Evolutionary conservation across 371 early-diverging fungal species (phyloP).

Genomic region (Haplosporangium sp.): DNA sequence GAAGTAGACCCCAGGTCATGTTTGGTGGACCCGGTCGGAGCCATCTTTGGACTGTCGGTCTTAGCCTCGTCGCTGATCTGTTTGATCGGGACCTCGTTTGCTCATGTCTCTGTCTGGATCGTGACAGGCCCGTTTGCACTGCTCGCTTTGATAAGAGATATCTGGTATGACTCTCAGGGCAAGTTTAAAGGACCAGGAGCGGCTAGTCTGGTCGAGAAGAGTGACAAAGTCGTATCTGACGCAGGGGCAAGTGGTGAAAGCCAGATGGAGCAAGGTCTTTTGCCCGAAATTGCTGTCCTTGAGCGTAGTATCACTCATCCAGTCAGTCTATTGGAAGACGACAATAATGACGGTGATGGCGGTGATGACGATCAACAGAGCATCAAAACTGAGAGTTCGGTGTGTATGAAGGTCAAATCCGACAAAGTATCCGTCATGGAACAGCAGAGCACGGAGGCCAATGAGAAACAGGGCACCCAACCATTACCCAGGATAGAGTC

Average conservation of each 20-base stretch:
- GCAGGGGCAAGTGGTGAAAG: neutral
- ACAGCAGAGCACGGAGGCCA: no score
- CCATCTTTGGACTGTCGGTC: conserved; percentile 65
- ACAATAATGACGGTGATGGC: neutral
- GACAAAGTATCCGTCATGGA: no score
- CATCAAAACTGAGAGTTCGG: neutral
- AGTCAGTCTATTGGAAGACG: neutral
- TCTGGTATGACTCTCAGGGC: conserved; percentile 56
- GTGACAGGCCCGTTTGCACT: conserved; percentile 76
- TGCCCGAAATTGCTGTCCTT: conserved; percentile 17
- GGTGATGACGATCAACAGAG: neutral
- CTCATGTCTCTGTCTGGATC: conserved; percentile 74
- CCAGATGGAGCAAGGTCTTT: conserved; percentile 13
- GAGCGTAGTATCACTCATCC: conserved; percentile 20
- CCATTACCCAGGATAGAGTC: no score
- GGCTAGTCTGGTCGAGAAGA: neutral
- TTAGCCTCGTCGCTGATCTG: conserved; percentile 64
- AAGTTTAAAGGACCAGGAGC: conserved; percentile 16
- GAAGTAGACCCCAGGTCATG: conserved; percentile 65
- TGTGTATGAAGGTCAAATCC: no score
- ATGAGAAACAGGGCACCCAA: no score
- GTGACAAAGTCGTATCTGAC: neutral
- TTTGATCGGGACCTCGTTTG: conserved; percentile 74
- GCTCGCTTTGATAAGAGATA: conserved; percentile 62
- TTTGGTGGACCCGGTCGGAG: conserved; percentile 66